These are phyloP conservation scores for Gaultheria prostrata DNA, from an alignment of 148 eudicot species.

Conservation along the genomic window DNA sequence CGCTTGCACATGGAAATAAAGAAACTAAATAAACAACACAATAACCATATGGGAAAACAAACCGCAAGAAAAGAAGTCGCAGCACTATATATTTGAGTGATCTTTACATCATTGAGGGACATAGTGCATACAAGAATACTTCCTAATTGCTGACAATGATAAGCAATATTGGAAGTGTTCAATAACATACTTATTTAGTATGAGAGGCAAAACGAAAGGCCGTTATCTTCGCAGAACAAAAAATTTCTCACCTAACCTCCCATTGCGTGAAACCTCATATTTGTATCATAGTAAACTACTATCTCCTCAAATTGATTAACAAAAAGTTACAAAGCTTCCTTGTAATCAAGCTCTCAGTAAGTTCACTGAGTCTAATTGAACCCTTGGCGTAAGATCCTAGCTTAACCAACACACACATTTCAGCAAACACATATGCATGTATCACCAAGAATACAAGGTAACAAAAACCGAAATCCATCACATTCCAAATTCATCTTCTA, in stretches of 20 bases:
- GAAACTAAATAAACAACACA: no score
- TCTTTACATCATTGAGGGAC: neutral
- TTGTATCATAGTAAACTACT: neutral
- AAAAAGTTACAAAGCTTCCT: neutral
- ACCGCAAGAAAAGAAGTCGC: no score
- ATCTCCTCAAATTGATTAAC: neutral
- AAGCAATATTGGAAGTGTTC: neutral
- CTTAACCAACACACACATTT: neutral
- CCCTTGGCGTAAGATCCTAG: neutral
- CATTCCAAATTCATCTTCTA: neutral
- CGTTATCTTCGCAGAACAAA: neutral
- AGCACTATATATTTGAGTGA: neutral
- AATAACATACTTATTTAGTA: neutral
- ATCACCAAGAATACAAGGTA: neutral
- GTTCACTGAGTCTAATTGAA: neutral
- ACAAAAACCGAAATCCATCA: neutral
- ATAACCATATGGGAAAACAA: no score
- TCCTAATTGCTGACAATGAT: neutral
- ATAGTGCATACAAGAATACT: neutral
- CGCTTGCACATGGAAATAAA: no score
- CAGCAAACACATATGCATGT: neutral
- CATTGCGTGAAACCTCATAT: neutral
- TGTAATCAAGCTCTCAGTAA: neutral
- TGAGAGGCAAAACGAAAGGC: neutral
- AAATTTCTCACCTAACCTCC: neutral